These are phyloP conservation scores for Tagetes erecta DNA, from an alignment of 129 eudicot species.

Conservation along the genomic window DNA sequence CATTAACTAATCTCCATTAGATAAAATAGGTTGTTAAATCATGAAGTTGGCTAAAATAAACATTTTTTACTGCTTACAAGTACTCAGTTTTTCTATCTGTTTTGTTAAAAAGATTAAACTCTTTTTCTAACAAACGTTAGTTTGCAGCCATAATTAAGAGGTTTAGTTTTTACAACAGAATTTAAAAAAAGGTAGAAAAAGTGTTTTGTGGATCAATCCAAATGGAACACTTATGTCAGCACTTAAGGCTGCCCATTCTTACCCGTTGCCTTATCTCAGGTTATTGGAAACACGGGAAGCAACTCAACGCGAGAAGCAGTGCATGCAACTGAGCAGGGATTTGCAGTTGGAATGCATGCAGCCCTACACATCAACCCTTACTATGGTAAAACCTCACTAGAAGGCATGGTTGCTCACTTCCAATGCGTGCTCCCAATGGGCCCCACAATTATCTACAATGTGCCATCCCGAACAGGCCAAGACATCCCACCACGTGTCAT, in stretches of 20 bases:
- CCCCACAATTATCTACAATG: conserved; percentile 65
- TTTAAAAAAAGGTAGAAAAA: background rate
- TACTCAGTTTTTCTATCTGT: background rate
- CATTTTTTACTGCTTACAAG: background rate
- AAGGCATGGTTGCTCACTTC: conserved; percentile 62
- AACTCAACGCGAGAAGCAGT: conserved; percentile 74
- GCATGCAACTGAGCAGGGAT: conserved; percentile 70
- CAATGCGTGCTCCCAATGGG: conserved; percentile 63
- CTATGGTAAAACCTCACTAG: conserved; percentile 65
- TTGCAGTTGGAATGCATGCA: conserved; percentile 73
- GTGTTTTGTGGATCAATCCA: background rate
- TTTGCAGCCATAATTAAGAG: background rate
- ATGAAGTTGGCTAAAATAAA: background rate
- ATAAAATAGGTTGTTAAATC: background rate
- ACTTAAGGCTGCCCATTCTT: too few relatives aligned
- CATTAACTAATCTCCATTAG: background rate
- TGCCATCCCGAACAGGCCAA: conserved; percentile 67
- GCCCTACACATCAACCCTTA: conserved; percentile 77
- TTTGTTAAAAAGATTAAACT: background rate
- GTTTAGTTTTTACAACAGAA: background rate
- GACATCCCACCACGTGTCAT: conserved; percentile 65
- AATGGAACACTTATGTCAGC: too few relatives aligned
- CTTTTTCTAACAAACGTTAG: background rate
- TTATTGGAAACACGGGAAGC: conserved; percentile 68
- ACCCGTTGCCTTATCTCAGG: conserved; percentile 15